Evolutionary conservation across 2,329 filamentous ascomycete genomes (phyloP), one percentile per base, ranked within the genome.

Genomic region (Decorospora gaudefroyi): DNA sequence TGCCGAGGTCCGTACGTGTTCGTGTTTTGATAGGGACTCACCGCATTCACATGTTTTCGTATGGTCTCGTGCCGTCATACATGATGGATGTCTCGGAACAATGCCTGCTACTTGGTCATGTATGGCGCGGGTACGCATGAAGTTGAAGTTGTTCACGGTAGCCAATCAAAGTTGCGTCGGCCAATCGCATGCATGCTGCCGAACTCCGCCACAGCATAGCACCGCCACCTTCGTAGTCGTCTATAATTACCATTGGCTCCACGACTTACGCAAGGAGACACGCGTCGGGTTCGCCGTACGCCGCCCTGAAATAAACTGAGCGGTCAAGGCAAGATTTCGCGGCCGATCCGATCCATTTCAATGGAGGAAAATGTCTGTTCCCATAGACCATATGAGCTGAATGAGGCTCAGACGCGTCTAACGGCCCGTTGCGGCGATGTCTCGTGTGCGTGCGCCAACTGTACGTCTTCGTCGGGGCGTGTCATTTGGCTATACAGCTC

Each of bases 241-340:
- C 43, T 43, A 47, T 47, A 32, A 43, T 33, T 47, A 37, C 16
- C 33, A 31, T 32, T 36, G 33, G 28, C 28, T 28, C 17, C 28
- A 28, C 18, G 28, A 21, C 22, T 42, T 32, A 47, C 28, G 28
- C 39, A 18, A 38, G 40, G 39, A 32, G n/a, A 17, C 29, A 32
- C 40, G 32, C 13, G 28, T 31, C 17, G 11, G 29, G 23, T 33
- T 21, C 9, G 18, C 39, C 22, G 33, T 36, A 32, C 33, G 33
- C 28, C 39, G 28, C 32, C 22, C 17, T 11, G n/a, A 26, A 28
- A 8, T 17, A 13, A 8, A 17, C 31, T 17, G 13, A 21, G 17
- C 27, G 18, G 27, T 32, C 27, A 21, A 21, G 30, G 13, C n/a
- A 42, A 35, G 26, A 26, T 25, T 16, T 11, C 11, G 21, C 10